Evolutionary conservation across 163 green algal genomes (phyloP), one percentile per base, ranked within the genome.

Genomic region (Coccomyxa subellipsoidea): DNA sequence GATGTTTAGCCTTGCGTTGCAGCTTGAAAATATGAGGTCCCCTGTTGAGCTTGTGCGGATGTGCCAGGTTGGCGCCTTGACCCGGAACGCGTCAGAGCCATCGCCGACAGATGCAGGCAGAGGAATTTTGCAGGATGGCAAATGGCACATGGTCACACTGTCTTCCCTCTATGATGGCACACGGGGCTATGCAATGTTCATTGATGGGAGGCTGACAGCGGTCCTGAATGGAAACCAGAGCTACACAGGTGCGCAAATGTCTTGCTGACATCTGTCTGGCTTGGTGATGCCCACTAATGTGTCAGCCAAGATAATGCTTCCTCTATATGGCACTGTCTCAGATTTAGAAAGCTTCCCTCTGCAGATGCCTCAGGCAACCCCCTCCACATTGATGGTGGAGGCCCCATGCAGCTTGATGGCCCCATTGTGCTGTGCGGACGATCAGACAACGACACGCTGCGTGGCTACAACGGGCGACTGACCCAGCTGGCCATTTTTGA

Each of bases 111-210:
- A 59, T 7, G 15, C 47, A 59, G 47, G 47, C 47, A 59, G 47
- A 27, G 47, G 23, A 12, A 34, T 73, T 32, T 23, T 73, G 25
- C 39, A 34, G 59, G 90, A 94, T 82, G 92, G 88, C 21, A 21
- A 80, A n/a, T 96, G 92, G 92, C 92, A 96, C 86, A 93, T 94
- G 89, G 34, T 93, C 59, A 94, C 88, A 0, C 39, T 94, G 38
- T 90, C 89, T 75, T 88, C 84, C 27, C 35, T 72, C 38, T 73
- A 71, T 7, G n/a, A 40, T 9, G 76, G 37, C 31, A 70, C 38
- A 29, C 38, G 21, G 21, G 86, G 86, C 31, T 90, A 84, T 71
- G 38, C 80, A 0, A 54, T 92, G 70, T 88, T 77, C 29, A 18
- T 92, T 15, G 88, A 92, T 32, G 88, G 88, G 0, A 29, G 4